Percentiles rank a stretch among this genome's conserved stretches.
These are phyloP conservation scores for Anisodus tanguticus DNA, from an alignment of 257 asterid species.

Conservation along the genomic window DNA sequence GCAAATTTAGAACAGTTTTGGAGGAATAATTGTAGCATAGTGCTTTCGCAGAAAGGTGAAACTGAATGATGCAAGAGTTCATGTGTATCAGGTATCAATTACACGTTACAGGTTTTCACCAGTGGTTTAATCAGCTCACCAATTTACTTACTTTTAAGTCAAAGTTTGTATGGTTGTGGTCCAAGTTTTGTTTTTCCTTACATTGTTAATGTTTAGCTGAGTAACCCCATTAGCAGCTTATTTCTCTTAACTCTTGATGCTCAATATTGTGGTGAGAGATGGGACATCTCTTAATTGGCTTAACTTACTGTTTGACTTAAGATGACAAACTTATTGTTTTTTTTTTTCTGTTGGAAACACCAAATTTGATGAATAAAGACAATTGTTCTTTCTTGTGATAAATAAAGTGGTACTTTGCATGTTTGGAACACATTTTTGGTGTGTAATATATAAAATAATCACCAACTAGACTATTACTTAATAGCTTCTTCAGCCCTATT, in stretches of 20 bases:
- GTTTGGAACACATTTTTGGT: neutral
- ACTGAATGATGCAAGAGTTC: slow-evolving; percentile 62
- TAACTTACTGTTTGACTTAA: neutral
- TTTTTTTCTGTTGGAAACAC: neutral
- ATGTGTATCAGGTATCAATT: slow-evolving; percentile 68
- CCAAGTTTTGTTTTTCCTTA: neutral
- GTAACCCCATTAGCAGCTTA: neutral
- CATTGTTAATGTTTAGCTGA: neutral
- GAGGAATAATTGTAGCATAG: slow-evolving; percentile 79
- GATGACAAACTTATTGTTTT: neutral
- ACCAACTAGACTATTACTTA: too few species aligned
- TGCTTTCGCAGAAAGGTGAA: slow-evolving; percentile 55
- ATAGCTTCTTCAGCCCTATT: too few species aligned
- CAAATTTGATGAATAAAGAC: neutral
- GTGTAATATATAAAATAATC: neutral
- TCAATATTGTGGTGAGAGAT: neutral
- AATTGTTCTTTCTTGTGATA: neutral
- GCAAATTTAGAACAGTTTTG: slow-evolving; percentile 81
- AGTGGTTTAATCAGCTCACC: slow-evolving; percentile 34
- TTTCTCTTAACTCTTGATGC: slow-evolving; percentile 8
- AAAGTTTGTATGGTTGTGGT: neutral
- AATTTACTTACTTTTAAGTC: slow-evolving; percentile 12
- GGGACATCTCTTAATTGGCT: neutral
- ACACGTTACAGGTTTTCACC: slow-evolving; percentile 52
- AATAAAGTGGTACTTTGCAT: slow-evolving; percentile 3